phyloP scores from a whole-genome alignment of 1,284 basidiomycete species.

The Cryptococcus sp. region DNA sequence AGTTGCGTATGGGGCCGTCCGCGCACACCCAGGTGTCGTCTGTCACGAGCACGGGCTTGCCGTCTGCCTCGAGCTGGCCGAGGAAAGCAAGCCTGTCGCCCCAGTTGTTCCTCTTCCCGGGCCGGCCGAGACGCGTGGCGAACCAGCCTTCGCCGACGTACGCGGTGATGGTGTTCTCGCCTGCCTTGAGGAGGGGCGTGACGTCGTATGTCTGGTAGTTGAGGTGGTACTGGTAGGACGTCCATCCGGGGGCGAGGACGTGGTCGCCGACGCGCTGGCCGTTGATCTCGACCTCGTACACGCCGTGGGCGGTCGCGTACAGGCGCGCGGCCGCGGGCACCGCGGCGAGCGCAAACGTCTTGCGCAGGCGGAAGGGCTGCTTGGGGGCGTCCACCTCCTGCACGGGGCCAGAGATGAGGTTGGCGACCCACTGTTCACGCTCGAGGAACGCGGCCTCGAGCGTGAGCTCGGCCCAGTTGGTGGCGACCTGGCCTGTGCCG shows the following conservation, averaged over 20 bases:
- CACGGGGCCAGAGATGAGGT: constrained; percentile 16
- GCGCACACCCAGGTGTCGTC: constrained; percentile 26
- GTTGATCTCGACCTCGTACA: constrained; percentile 40
- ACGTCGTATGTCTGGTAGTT: constrained; percentile 40
- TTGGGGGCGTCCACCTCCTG: constrained; percentile 23
- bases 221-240: constrained; percentile 35
- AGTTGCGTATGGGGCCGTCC: constrained; percentile 18
- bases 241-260: constrained; percentile 43
- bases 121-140: constrained; percentile 26
- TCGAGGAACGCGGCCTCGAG: constrained; percentile 31
- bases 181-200: constrained; percentile 13
- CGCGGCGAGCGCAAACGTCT: constrained; percentile 14
- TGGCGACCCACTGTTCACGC: constrained; percentile 25
- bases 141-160: constrained; percentile 43
- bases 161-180: constrained; percentile 28
- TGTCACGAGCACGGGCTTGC: constrained; percentile 13
- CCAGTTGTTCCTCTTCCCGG: constrained; percentile 26
- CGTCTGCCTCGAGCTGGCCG: constrained; percentile 33
- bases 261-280: constrained; percentile 37
- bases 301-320: constrained; percentile 42
- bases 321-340: constrained; percentile 20
- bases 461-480: constrained; percentile 11
- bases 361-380: constrained; percentile 25
- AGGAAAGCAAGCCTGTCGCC: constrained; percentile 27
- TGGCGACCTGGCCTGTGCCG: constrained; percentile 13